Base-by-base conservation (phyloP, 2,329 filamentous ascomycete species). In the Akanthomyces muscarius region DNA sequence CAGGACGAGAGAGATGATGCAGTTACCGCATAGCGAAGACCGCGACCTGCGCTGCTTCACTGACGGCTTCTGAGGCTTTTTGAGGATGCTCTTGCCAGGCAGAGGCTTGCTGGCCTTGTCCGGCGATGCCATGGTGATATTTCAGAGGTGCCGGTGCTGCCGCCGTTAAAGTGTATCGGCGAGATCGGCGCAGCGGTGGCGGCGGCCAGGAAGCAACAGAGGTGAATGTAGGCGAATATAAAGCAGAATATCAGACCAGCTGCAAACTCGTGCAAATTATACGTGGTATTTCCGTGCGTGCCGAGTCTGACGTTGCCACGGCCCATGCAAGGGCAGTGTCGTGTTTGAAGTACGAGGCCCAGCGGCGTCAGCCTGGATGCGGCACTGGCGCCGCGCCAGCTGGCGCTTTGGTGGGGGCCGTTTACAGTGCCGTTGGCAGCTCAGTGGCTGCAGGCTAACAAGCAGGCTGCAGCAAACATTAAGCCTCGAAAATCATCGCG, bases 11-110 rank as follows among this genome's bases (percentile, higher is more conserved):
- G 48, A 21, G 21, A 59, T 14, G 28, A 60, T 36, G 50, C 62
- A 63, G 50, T 54, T 55, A 23, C 48, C 30, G 36, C 62, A 63
- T 54, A 21, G n/a, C 23, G 62, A 63, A 28, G 33, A 44, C 11
- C 8, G 59, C 23, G 59, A 28, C 42, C 41, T 47, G 41, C 59
- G 61, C 44, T 45, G 28, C 30, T 25, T 47, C n/a, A 30, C n/a
- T 13, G 16, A 45, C 25, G 30, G 13, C 2, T 23, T 58, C 1
- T 25, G 42, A 4, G 21, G 28, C 8, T 14, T 41, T 21, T 14
- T 25, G 21, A n/a, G 36, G 45, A 30, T 51, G 18, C 5, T 45
- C 45, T 42, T 14, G 16, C 14, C 45, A 23, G 16, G 56, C 23
- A 21, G 18, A 16, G 16, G n/a, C 18, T 61, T 61, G 58, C 58